phyloP scores from a whole-genome alignment of 805 yeast species.

The Groenewaldozyma tartarivorans region DNA sequence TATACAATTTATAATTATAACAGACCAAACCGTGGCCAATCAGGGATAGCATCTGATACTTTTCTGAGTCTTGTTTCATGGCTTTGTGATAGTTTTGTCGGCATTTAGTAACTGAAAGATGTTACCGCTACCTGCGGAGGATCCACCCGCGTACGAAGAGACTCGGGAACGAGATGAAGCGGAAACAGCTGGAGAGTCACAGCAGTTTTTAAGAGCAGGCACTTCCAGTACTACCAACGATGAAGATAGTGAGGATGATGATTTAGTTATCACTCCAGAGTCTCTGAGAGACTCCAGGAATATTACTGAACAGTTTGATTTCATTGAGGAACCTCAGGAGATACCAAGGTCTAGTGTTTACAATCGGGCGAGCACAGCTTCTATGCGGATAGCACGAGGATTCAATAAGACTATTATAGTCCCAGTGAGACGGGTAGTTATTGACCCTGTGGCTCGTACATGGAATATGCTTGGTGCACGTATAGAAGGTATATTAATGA shows the following conservation, averaged over 20 bases:
- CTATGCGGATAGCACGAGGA: slow-evolving; percentile 13
- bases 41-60: no score
- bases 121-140: slow-evolving; percentile 8
- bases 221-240: slow-evolving; percentile 1
- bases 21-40: no score
- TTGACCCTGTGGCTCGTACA: slow-evolving; percentile 40
- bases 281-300: slow-evolving; percentile 8
- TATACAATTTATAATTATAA: no score
- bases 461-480: slow-evolving; percentile 29
- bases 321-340: slow-evolving; percentile 30
- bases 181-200: slow-evolving; percentile 4
- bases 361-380: slow-evolving; percentile 15
- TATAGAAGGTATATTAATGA: slow-evolving; percentile 49
- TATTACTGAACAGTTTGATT: slow-evolving; percentile 35
- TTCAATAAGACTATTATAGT: slow-evolving; percentile 22
- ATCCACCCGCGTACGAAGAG: slow-evolving; percentile 11
- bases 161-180: slow-evolving; percentile 8
- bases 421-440: slow-evolving; percentile 32
- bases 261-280: not conserved
- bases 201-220: slow-evolving; percentile 4
- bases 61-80: no score
- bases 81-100: no score
- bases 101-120: no score
- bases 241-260: slow-evolving; percentile 4
- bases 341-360: slow-evolving; percentile 4